A percentile compares a stretch with the other conserved stretches of the same genome.
phyloP scores from a whole-genome alignment of 495 filamentous ascomycete genomes.

The Talaromyces adpressus region DNA sequence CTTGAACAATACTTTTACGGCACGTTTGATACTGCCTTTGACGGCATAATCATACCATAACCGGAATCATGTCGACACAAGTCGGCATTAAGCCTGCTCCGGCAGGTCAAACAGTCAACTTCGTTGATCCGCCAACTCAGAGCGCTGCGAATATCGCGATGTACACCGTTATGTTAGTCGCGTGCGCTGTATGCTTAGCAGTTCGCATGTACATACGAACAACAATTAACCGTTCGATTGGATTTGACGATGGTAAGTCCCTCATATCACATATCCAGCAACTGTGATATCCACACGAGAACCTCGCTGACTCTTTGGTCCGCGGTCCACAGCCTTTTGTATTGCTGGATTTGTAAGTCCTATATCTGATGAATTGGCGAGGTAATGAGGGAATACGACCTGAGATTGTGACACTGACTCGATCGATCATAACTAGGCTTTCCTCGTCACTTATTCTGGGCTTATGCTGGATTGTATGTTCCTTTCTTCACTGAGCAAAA shows the following conservation, averaged over 20 bases:
- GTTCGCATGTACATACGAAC: background rate
- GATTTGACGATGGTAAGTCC: background rate
- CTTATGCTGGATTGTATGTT: conserved; percentile 2
- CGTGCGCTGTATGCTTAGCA: background rate
- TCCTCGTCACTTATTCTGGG: background rate
- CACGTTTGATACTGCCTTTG: background rate
- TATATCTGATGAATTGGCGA: background rate
- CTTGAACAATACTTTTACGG: background rate
- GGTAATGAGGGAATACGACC: background rate
- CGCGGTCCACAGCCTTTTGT: background rate
- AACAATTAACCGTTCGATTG: background rate
- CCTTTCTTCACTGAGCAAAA: background rate
- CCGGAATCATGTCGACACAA: background rate
- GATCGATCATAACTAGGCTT: background rate
- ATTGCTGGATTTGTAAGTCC: background rate
- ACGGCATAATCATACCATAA: background rate
- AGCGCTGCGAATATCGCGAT: background rate
- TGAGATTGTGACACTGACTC: background rate
- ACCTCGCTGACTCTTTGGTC: background rate
- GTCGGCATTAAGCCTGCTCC: background rate
- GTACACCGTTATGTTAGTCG: background rate
- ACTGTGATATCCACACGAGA: background rate
- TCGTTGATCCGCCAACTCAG: background rate
- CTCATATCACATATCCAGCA: background rate
- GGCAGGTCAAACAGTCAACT: background rate